Evolutionary conservation across 768 basidiomycete species (phyloP).

Genomic region (Boletus subparvulus): DNA sequence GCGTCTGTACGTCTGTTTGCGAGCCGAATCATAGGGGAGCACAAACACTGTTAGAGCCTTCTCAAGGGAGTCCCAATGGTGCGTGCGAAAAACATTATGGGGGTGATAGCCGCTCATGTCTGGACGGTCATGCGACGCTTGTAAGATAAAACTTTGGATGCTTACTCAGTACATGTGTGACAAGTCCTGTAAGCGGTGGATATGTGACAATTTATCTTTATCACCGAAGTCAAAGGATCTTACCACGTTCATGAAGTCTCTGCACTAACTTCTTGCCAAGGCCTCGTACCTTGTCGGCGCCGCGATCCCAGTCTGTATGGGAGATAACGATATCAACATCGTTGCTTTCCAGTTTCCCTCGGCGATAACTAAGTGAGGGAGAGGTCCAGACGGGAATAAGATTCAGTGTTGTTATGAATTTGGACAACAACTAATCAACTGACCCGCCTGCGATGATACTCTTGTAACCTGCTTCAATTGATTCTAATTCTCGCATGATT

Average conservation of each 20-base stretch:
- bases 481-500: conserved; percentile 65
- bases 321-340: conserved; percentile 91
- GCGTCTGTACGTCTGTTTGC: conserved; percentile 55
- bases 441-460: conserved; percentile 84
- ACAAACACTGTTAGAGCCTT: conserved; percentile 81
- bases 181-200: conserved; percentile 46
- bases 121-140: conserved; percentile 27
- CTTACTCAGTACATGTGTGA: conserved; percentile 86
- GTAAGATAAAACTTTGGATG: not conserved
- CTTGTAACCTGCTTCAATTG: conserved; percentile 62
- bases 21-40: conserved; percentile 45
- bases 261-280: conserved; percentile 61
- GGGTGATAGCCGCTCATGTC: conserved; percentile 62
- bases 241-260: conserved; percentile 57
- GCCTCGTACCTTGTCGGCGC: conserved; percentile 52
- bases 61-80: conserved; percentile 80
- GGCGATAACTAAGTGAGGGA: conserved; percentile 58
- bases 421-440: conserved; percentile 21
- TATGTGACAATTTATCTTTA: not conserved
- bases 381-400: not conserved
- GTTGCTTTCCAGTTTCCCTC: conserved; percentile 78
- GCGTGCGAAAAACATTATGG: conserved; percentile 51
- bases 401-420: not conserved
- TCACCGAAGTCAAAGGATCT: conserved; percentile 15
- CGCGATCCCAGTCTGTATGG: conserved; percentile 51